A percentile compares a stretch with the other conserved stretches of the same genome.
These are phyloP conservation scores for Larix sibirica DNA, from an alignment of 83 land plant species.

Conservation along the genomic window DNA sequence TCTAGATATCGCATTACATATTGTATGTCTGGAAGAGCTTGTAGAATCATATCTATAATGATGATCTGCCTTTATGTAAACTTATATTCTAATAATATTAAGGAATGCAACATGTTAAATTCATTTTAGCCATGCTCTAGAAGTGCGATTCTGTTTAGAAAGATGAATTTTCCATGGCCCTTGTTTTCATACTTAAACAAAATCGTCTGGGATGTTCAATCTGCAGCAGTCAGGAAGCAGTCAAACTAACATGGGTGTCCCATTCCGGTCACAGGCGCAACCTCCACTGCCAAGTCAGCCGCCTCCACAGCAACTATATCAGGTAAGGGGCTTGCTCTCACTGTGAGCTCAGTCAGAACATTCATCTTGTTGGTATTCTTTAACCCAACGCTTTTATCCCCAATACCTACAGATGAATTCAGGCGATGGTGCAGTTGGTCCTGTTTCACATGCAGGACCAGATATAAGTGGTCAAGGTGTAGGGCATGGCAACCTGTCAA, in stretches of 20 bases:
- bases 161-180: background rate
- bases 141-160: background rate
- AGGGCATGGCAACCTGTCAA: conserved; percentile 14
- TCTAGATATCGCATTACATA: background rate
- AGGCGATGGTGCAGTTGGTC: background rate
- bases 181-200: background rate
- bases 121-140: background rate
- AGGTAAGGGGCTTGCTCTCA: conserved; percentile 31
- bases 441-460: conserved; percentile 9
- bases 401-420: background rate
- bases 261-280: conserved; percentile 64
- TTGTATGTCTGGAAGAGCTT: background rate
- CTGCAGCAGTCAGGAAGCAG: conserved; percentile 42
- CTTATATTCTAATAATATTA: background rate
- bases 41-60: background rate
- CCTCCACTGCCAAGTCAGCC: conserved; percentile 67
- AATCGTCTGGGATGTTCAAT: background rate
- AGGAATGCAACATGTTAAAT: background rate
- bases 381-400: background rate
- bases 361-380: background rate
- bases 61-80: background rate
- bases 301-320: conserved; percentile 61
- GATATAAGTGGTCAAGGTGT: conserved; percentile 7
- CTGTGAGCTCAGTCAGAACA: background rate
- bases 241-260: conserved; percentile 41